Evolutionary conservation across 768 basidiomycete genomes (phyloP), one percentile per base, ranked within the genome.

Genomic region (Trichaptum fuscoviolaceum): DNA sequence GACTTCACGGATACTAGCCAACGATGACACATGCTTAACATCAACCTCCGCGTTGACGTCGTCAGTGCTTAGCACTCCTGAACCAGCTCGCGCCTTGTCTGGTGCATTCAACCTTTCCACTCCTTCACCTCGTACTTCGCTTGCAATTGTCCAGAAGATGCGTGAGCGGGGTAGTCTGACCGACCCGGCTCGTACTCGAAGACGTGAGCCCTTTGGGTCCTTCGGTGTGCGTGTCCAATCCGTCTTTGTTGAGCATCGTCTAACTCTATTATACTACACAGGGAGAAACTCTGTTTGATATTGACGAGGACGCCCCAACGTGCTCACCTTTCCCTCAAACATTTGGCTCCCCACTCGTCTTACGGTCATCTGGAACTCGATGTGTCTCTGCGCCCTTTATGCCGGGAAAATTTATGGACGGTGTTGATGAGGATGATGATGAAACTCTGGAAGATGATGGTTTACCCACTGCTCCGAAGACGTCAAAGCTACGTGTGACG

Each of bases 231-330:
- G 42, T 24, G 3, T 34, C 2, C 24, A 25, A 25, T 12, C 24
- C 42, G 64, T 66, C 24, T 64, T 25, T 52, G 18, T 42, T 12
- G 26, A 58, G 57, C 58, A 66, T 36, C 27, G 57, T 2, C 58
- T 57, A 57, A 59, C 67, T 57, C 73, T 12, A 72, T 75, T 75
- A 66, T 74, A 79, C 70, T 74, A 79, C 70, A 68, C 67, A 52
- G 73, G 71, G 25, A 75, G 75, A 72, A 83, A 84, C 90, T 42
- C 78, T 91, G 66, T 91, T 89, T 73, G 87, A 91, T 71, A 91
- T 92, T 68, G 86, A 90, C 70, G 90, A 91, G 74, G 86, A 87
- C 71, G 85, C 58, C 57, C 25, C 27, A 18, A 35, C 25, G 6
- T 52, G 42, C 20, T 65, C 87, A 65, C 78, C 79, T 2, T 82